Base-by-base conservation (phyloP, 192 early-diverging fungal genomes). In the Powellomyces hirtus region DNA sequence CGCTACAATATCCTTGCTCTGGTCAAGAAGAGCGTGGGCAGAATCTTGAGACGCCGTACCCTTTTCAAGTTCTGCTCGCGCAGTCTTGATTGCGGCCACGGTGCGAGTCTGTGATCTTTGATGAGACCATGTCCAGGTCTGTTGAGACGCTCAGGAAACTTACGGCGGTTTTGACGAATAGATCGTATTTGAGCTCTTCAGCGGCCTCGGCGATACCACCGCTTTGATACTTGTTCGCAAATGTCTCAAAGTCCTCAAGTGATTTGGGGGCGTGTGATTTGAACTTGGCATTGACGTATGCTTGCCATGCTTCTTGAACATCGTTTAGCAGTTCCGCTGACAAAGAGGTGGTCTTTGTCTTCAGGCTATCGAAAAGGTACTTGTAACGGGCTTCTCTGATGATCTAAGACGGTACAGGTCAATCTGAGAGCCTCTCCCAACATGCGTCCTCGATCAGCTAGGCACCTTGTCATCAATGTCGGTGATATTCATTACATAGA, bases 381-480 rank as follows among this genome's bases (percentile, higher is more conserved):
- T 89, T 87, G 42, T 94, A 90, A n/a, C 96, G 89, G 44, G 94
- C 91, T 22, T 87, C 87, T 46, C 90, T 64, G 67, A 98, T 98
- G 68, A 83, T 83, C 80, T 82, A 38, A 26, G 36, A 16, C n/a
- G n/a, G n/a, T n/a, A 6, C 53, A 33, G 4, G 53, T 29, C 27
- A 16, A 5, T 27, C 4, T 56, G 31, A 16, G 3, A 31, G 53
- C 13, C 18, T 42, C 40, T 24, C 4, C 5, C 46, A 3, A 24
- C 4, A 2, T 5, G 46, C 14, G 46, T 24, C 46, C 4, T 49
- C 2, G 6, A 49, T 66, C 8, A 64, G 26, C 4, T 55, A 16
- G 13, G n/a, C 36, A 98, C 94, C 89, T 99, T 99, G 74, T 99
- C 97, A 74, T 99, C 97, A 72, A 99, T 93, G 71, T 99, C 97